Base-by-base conservation (phyloP, 108 stramenopile species). In the Cylindrotheca fusiformis region DNA sequence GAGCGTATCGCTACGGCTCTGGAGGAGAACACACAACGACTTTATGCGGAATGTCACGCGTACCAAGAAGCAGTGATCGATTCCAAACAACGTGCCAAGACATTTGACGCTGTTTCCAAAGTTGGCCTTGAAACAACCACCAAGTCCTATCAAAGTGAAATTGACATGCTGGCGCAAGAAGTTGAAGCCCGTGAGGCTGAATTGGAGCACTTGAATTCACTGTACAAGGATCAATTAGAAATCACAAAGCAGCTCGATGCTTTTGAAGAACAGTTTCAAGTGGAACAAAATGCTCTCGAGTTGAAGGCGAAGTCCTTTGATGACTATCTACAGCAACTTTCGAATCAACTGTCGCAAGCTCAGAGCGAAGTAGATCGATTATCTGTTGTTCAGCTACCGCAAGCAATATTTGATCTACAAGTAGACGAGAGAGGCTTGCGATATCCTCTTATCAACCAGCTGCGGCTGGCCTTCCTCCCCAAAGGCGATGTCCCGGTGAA, bases 401-500 rank as follows among this genome's bases (percentile, higher is more conserved):
- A 60, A 21, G 47, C 63, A 10, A 30, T 82, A 4, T 75, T 80
- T 54, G 69, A 79, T 24, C 30, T 86, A n/a, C 72, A 68, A 36
- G 73, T 82, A 17, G 83, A 84, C 48, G 63, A 62, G 36, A 65
- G 79, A 10, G 80, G 84, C 1, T 33, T 81, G 30, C 67, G 80
- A 30, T 85, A 85, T 58, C 84, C 84, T 18, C 48, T 79, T 23
- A 86, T 86, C 54, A 86, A 86, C 47, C 73, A 80, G 55, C 54
- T 82, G 10, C 52, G 84, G 19, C 55, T 86, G n/a, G 78, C 76
- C 6, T 80, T 72, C 59, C 66, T 72, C 12, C 81, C 84, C 1
- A 82, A 80, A 59, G 79, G 72, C 32, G 79, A 80, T 65, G 55
- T 76, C 18, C 24, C 48, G 0, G 63, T 47, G 41, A 47, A 59